Base-by-base conservation (phyloP, 2,329 filamentous ascomycete genomes). In the Talaromyces albobiverticillius region DNA sequence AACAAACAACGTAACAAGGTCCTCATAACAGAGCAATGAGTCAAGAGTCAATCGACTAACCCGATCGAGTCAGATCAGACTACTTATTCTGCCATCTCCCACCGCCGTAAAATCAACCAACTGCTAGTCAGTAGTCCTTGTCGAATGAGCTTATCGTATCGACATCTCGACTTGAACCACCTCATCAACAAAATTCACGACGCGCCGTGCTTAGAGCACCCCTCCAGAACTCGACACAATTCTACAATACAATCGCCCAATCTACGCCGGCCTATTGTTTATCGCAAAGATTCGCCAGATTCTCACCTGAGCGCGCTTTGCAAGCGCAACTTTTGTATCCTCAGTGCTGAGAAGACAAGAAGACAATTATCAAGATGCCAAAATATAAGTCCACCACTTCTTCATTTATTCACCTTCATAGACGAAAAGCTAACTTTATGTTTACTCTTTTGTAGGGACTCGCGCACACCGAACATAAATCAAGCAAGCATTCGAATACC, bases 401-500 rank as follows among this genome's bases (percentile, higher is more conserved):
- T 57, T 34, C 29, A 49, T 52, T 23, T 47, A 22, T 50, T 31
- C 20, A n/a, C 9, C 38, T 42, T 14, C 26, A 4, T 10, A 14
- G 7, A 29, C 20, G 20, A n/a, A 43, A 52, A 48, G 58, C 72
- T 79, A 71, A 78, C 72, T 62, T 57, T 59, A 54, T 45, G 46
- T 74, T 66, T 69, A 90, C 86, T 89, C 82, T 89, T 89, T 73
- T 90, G 82, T 83, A 83, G 75, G 80, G n/a, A n/a, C n/a, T n/a
- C n/a, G n/a, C n/a, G n/a, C n/a, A n/a, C n/a, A n/a, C n/a, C n/a
- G n/a, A n/a, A n/a, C n/a, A n/a, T n/a, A n/a, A n/a, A n/a, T n/a
- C n/a, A n/a, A n/a, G n/a, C n/a, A n/a, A n/a, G n/a, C n/a, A n/a
- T n/a, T 36, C 13, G 31, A 25, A n/a, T 13, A 8, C 9, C n/a